Evolutionary conservation across 352 stramenopile genomes (phyloP).

Genomic region (Albugo candida): DNA sequence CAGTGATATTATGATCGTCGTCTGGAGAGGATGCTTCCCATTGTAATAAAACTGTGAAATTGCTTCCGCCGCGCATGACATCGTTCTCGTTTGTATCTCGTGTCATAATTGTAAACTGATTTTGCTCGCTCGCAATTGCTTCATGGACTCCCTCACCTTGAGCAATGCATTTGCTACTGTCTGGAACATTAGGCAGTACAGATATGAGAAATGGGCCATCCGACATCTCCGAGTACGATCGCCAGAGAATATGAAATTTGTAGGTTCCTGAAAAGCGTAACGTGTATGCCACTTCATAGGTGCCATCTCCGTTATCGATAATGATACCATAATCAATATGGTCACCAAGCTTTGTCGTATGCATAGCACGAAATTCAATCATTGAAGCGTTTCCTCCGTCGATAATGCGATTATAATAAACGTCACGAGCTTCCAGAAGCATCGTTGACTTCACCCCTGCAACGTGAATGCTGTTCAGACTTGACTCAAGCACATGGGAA

Average conservation of each 20-base stretch:
- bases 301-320: constrained; percentile 27
- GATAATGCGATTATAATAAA: constrained; percentile 39
- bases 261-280: constrained; percentile 23
- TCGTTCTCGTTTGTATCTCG: constrained; percentile 36
- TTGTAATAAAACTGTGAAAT: constrained; percentile 18
- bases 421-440: constrained; percentile 22
- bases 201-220: constrained; percentile 41
- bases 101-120: constrained; percentile 32
- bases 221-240: constrained; percentile 20
- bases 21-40: constrained; percentile 8
- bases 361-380: constrained; percentile 22
- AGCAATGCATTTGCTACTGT: constrained; percentile 22
- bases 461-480: constrained; percentile 21
- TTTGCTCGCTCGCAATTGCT: constrained; percentile 32
- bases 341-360: constrained; percentile 7
- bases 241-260: constrained; percentile 18
- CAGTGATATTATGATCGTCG: constrained; percentile 12
- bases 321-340: constrained; percentile 15
- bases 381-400: constrained; percentile 6
- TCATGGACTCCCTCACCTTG: constrained; percentile 14
- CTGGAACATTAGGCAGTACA: constrained; percentile 22
- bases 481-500: constrained; percentile 16
- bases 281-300: constrained; percentile 25
- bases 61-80: constrained; percentile 19
- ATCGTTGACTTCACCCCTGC: constrained; percentile 24